A percentile compares a stretch with the other conserved stretches of the same genome.
These are phyloP conservation scores for Colletotrichum tropicicola DNA, from an alignment of 2,329 filamentous ascomycete genomes.

Conservation along the genomic window DNA sequence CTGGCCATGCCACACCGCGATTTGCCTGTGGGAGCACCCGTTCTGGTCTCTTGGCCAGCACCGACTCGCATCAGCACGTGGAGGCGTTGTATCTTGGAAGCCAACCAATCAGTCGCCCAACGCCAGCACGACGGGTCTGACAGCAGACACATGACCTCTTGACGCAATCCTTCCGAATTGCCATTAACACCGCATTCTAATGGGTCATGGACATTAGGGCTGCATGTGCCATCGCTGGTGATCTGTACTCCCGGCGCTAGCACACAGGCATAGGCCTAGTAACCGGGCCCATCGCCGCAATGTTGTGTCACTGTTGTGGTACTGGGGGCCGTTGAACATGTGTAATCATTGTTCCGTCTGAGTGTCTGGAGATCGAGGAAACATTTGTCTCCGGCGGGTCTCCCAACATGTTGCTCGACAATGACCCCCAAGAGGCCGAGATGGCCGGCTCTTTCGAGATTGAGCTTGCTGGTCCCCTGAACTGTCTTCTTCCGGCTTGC, in stretches of 20 bases:
- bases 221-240: constrained; percentile 29
- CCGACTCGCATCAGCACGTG: background rate
- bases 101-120: background rate
- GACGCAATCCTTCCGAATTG: constrained; percentile 7
- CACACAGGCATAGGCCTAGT: constrained; percentile 25
- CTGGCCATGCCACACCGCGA: constrained; percentile 6
- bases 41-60: background rate
- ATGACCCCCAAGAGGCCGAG: too few relatives aligned
- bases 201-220: constrained; percentile 22
- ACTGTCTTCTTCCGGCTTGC: too few relatives aligned
- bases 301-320: constrained; percentile 11
- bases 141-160: constrained; percentile 15
- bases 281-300: constrained; percentile 2
- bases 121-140: constrained; percentile 4
- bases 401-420: too few relatives aligned
- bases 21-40: background rate
- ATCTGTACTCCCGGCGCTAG: constrained; percentile 25
- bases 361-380: too few relatives aligned
- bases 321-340: background rate
- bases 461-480: too few relatives aligned
- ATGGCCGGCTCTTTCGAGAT: too few relatives aligned
- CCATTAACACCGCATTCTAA: constrained; percentile 14
- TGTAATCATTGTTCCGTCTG: too few relatives aligned
- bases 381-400: too few relatives aligned
- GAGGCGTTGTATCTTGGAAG: background rate